Evolutionary conservation across 2,329 filamentous ascomycete genomes (phyloP), one percentile per base, ranked within the genome.

Genomic region (Lachnum nothofagi): DNA sequence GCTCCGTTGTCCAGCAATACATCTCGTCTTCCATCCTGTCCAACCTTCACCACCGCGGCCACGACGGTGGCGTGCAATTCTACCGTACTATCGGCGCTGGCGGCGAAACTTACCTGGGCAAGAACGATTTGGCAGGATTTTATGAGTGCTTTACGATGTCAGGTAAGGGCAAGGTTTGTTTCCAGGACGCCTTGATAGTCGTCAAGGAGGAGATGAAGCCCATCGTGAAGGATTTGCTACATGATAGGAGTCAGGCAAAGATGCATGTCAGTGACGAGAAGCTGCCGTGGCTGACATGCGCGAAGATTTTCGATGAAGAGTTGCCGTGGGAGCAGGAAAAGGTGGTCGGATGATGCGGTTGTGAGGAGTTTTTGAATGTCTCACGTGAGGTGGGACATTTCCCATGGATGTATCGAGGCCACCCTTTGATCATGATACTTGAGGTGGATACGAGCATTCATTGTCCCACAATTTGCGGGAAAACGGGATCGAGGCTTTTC

Each of bases 201-300:
- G 42, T 57, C 8, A 60, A 61, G 49, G 38, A 49, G 1, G 53
- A 57, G 12, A 20, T 55, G 10, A 54, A 44, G 39, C 33, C 42
- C 4, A 35, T 59, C 7, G 55, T 61, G 16, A 33, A 40, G 10
- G 52, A 53, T 12, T 33, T 62, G 2, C 42, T 61, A 14, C 16
- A 44, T 8, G 53, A 58, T 27, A 33, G 38, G 10, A 46, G 46
- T 8, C 53, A 57, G 16, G 44, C 44, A 25, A 44, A 31, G 17
- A 40, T 42, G 24, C 14, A 27, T n/a, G 41, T 22, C 2, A 33
- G 29, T 2, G 39, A 50, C 6, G 42, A 42, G 5, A 34, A 25
- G 2, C 24, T 51, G 12, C 38, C 40, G 14, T 84, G 85, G 68
- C 62, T 85, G 62, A 83, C 80, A 10, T 85, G 82, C 64, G 79